Percentiles rank a stretch among this genome's conserved stretches.
phyloP scores from a whole-genome alignment of 345 rosid genomes.

The Citrus inodora region DNA sequence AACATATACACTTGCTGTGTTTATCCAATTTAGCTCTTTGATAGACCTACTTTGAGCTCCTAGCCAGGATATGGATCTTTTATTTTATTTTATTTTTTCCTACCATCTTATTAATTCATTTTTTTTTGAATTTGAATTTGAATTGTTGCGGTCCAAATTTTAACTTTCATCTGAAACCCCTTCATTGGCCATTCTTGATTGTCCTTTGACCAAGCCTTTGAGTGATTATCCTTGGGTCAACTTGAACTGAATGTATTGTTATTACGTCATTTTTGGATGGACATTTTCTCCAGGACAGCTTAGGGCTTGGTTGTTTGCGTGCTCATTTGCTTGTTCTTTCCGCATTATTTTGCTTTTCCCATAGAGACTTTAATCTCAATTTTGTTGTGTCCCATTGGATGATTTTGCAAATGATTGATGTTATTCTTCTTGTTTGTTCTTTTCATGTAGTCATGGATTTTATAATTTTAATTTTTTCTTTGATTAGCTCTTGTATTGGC shows the following conservation, averaged over 20 bases:
- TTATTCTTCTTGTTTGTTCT: not conserved
- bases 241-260: not conserved
- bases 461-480: constrained; percentile 7
- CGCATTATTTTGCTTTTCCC: not conserved
- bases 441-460: constrained; percentile 12
- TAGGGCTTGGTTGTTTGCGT: not conserved
- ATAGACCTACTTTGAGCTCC: not conserved
- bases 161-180: not conserved
- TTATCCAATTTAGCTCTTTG: not conserved
- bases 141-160: not conserved
- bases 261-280: not conserved
- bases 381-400: not conserved
- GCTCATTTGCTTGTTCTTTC: not conserved
- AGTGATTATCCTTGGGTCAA: not conserved
- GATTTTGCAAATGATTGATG: not conserved
- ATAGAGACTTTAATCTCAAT: not conserved
- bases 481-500: constrained; percentile 70
- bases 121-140: not conserved
- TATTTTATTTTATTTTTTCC: not conserved
- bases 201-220: not conserved
- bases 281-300: not conserved
- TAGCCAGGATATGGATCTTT: not conserved
- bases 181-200: not conserved
- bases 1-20: not conserved
- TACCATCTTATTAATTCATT: not conserved